These are phyloP conservation scores for Psilocybe cyanescens DNA, from an alignment of 768 basidiomycete genomes.

Conservation along the genomic window DNA sequence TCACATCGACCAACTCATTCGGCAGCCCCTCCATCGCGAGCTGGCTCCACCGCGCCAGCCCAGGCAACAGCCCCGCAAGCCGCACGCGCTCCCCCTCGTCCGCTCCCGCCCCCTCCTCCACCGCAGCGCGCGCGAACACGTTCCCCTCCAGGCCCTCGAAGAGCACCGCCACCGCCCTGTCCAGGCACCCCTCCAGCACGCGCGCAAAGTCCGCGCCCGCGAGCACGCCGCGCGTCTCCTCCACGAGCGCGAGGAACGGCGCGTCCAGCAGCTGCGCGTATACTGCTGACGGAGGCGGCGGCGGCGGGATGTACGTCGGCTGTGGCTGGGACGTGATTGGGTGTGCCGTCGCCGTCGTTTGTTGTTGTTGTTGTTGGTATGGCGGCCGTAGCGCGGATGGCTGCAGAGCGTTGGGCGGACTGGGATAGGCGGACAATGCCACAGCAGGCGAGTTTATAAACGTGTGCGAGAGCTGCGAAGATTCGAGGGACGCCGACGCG, in stretches of 20 bases:
- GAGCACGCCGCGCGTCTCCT: constrained; percentile 68
- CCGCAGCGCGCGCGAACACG: constrained; percentile 47
- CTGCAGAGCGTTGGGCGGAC: no score
- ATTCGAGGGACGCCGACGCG: constrained; percentile 28
- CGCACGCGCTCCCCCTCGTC: constrained; percentile 57
- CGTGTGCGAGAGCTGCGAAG: constrained; percentile 32
- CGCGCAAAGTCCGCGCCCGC: constrained; percentile 69
- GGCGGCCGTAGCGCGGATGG: no score
- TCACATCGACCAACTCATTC: constrained; percentile 84
- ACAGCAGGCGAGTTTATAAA: constrained; percentile 29
- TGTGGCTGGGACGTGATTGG: no score
- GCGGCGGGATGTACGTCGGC: constrained; percentile 11
- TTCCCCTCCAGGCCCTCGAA: constrained; percentile 65
- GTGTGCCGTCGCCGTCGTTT: no score
- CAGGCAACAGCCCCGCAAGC: constrained; percentile 81
- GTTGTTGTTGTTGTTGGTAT: no score
- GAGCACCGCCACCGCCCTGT: constrained; percentile 66
- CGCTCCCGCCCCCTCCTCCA: constrained; percentile 11
- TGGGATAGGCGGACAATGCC: constrained; percentile 11
- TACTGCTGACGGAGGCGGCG: constrained; percentile 28
- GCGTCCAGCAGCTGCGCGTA: constrained; percentile 37
- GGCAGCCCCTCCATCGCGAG: constrained; percentile 68
- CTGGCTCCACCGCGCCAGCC: constrained; percentile 78
- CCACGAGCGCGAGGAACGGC: constrained; percentile 65
- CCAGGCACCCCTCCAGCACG: constrained; percentile 76